These are phyloP conservation scores for Truncatella angustata DNA, from an alignment of 2,329 filamentous ascomycete genomes.

Conservation along the genomic window DNA sequence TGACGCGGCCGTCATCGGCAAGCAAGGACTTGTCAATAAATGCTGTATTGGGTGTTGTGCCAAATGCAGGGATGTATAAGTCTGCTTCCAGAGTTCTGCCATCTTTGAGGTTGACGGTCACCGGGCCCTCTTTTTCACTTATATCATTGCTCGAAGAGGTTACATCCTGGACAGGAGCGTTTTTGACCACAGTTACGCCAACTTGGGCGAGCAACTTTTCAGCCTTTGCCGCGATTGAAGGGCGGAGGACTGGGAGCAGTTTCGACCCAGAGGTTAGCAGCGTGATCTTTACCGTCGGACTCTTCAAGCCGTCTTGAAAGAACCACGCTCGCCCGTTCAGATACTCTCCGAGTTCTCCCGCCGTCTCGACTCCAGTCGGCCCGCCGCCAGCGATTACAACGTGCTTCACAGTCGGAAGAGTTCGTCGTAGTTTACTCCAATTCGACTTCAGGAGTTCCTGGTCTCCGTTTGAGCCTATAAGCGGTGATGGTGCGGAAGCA, in stretches of 20 bases:
- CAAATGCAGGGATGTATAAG: constrained; percentile 46
- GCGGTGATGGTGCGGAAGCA: constrained; percentile 41
- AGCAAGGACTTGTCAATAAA: constrained; percentile 34
- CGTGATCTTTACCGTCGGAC: constrained; percentile 41
- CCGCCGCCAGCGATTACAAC: constrained; percentile 46
- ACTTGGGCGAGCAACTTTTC: constrained; percentile 40
- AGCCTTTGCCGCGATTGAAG: constrained; percentile 36
- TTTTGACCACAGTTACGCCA: constrained; percentile 45
- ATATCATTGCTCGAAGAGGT: constrained; percentile 27
- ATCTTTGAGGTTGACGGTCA: constrained; percentile 36
- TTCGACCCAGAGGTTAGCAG: constrained; percentile 36
- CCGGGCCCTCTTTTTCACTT: constrained; percentile 16
- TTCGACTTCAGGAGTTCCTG: constrained; percentile 28
- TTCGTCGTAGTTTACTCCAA: constrained; percentile 38
- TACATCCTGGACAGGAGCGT: constrained; percentile 33
- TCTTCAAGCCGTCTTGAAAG: constrained; percentile 28
- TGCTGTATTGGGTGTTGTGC: constrained; percentile 37
- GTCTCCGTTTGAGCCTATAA: constrained; percentile 37
- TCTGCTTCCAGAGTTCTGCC: constrained; percentile 39
- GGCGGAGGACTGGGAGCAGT: constrained; percentile 40
- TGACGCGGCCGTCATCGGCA: constrained; percentile 33
- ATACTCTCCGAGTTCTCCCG: constrained; percentile 49
- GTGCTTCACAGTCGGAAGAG: constrained; percentile 35
- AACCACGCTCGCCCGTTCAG: constrained; percentile 44
- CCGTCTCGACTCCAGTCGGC: constrained; percentile 42